Conservation (phyloP, 768 basidiomycete genomes). For the Serendipita vermifera region DNA sequence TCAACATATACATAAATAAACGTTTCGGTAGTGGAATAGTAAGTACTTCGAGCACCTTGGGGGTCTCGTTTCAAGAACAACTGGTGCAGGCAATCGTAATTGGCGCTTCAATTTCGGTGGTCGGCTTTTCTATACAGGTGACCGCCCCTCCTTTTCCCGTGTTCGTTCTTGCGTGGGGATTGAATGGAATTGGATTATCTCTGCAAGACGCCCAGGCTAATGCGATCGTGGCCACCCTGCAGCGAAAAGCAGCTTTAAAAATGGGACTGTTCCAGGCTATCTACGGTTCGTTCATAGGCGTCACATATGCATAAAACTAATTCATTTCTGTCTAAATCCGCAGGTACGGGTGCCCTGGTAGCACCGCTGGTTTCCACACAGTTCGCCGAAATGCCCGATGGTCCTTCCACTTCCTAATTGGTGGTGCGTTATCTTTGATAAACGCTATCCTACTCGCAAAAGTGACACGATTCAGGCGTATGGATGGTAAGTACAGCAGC, state of each 20-base stretch:
- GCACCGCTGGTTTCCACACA: conserved; percentile 72
- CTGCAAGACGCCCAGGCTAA: conserved; percentile 39
- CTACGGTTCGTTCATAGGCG: conserved; percentile 17
- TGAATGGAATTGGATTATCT: conserved; percentile 36
- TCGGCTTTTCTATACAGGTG: conserved; percentile 27
- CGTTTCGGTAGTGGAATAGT: too few species aligned
- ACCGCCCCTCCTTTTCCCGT: conserved; percentile 34
- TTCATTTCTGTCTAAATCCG: conserved; percentile 14
- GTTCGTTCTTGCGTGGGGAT: conserved; percentile 29
- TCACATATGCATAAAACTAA: not conserved
- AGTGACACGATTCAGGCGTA: conserved; percentile 56
- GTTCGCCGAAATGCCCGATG: conserved; percentile 53
- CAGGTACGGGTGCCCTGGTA: conserved; percentile 26
- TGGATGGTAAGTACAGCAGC: conserved; percentile 42
- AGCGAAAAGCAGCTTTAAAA: conserved; percentile 27
- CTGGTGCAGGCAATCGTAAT: conserved; percentile 4
- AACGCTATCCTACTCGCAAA: conserved; percentile 39
- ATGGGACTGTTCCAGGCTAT: conserved; percentile 32
- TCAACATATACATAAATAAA: not conserved
- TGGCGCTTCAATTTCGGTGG: conserved; percentile 24
- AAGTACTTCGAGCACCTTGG: too few species aligned
- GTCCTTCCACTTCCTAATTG: conserved; percentile 67
- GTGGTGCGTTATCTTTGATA: conserved; percentile 47
- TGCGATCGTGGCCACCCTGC: conserved; percentile 32
- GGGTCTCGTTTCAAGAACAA: not conserved